phyloP scores from a whole-genome alignment of 352 stramenopile genomes.

The Hyaloperonospora arabidopsidis region DNA sequence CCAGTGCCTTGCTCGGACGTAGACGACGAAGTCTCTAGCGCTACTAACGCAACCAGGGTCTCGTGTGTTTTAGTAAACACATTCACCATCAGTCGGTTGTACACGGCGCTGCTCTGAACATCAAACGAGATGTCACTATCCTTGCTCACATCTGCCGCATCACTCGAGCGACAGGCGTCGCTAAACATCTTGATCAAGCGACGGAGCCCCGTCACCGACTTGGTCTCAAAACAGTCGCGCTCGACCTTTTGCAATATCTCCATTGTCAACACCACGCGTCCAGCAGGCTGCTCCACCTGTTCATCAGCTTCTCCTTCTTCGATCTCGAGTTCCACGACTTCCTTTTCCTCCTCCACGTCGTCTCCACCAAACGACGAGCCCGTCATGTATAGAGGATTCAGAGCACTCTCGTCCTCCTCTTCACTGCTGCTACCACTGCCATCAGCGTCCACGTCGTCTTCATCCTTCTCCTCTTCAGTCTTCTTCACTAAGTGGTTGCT shows the following conservation, averaged over 20 bases:
- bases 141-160: slow-evolving; percentile 66
- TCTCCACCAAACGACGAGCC: slow-evolving; percentile 25
- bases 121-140: slow-evolving; percentile 82
- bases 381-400: slow-evolving; percentile 74
- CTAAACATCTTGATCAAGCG: slow-evolving; percentile 91
- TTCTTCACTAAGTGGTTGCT: slow-evolving; percentile 8
- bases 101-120: slow-evolving; percentile 90
- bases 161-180: slow-evolving; percentile 89
- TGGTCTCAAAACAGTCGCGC: slow-evolving; percentile 85
- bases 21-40: slow-evolving; percentile 17
- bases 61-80: slow-evolving; percentile 86
- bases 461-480: slow-evolving; percentile 30
- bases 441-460: slow-evolving; percentile 38
- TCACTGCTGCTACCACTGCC: slow-evolving; percentile 69
- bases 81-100: slow-evolving; percentile 93
- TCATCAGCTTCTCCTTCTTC: slow-evolving; percentile 13
- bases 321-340: slow-evolving; percentile 27
- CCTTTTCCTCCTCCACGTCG: slow-evolving; percentile 29
- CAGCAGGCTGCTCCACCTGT: slow-evolving; percentile 26
- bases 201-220: slow-evolving; percentile 82
- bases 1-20: slow-evolving; percentile 25
- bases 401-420: slow-evolving; percentile 73
- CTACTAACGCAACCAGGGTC: slow-evolving; percentile 79
- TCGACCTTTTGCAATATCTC: slow-evolving; percentile 69
- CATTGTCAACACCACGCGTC: slow-evolving; percentile 70